These are phyloP conservation scores for Candida hispaniensis DNA, from an alignment of 805 yeast genomes.

Conservation along the genomic window DNA sequence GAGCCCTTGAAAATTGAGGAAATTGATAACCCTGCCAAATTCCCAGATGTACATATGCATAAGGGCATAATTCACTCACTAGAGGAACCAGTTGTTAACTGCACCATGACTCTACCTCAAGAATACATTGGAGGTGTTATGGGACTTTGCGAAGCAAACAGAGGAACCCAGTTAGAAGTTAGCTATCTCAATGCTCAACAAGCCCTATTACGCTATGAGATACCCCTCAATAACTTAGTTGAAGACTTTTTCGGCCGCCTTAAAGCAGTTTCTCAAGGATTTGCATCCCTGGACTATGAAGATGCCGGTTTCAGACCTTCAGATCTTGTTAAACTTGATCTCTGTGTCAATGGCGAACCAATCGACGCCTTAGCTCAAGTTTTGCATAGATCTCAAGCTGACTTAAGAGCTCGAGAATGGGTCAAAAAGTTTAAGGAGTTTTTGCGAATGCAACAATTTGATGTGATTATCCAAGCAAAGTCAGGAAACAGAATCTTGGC, in stretches of 20 bases:
- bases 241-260: slow-evolving; percentile 93
- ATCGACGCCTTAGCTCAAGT: slow-evolving; percentile 90
- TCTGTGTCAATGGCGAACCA: slow-evolving; percentile 77
- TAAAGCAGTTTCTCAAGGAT: slow-evolving; percentile 82
- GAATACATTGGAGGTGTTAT: slow-evolving; percentile 85
- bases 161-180: slow-evolving; percentile 75
- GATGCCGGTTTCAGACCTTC: slow-evolving; percentile 78
- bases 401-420: slow-evolving; percentile 64
- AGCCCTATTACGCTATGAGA: slow-evolving; percentile 62
- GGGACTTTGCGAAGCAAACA: slow-evolving; percentile 67
- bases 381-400: slow-evolving; percentile 72
- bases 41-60: slow-evolving; percentile 48
- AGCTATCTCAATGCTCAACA: slow-evolving; percentile 72
- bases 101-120: slow-evolving; percentile 79
- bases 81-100: slow-evolving; percentile 84
- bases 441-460: slow-evolving; percentile 73
- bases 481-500: slow-evolving; percentile 75
- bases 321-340: slow-evolving; percentile 76
- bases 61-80: slow-evolving; percentile 37
- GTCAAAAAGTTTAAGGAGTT: slow-evolving; percentile 73
- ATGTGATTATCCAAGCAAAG: slow-evolving; percentile 84
- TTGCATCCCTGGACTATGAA: slow-evolving; percentile 89
- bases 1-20: slow-evolving; percentile 49
- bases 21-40: slow-evolving; percentile 85
- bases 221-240: slow-evolving; percentile 82